Base-by-base conservation (phyloP, 257 asterid genomes). In the Solanum bukasovii region DNA sequence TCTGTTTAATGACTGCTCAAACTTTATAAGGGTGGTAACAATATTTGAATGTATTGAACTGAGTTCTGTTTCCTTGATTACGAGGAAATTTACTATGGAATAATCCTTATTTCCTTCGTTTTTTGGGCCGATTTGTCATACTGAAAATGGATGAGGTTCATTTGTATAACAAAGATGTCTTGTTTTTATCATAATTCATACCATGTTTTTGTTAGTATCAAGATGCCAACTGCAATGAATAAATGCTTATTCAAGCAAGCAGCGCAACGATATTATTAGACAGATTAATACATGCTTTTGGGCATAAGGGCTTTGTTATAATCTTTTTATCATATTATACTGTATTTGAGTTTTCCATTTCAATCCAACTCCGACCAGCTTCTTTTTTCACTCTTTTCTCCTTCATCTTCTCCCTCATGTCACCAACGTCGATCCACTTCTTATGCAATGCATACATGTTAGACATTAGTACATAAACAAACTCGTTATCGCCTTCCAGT, bases 321-420 rank as follows among this genome's bases (percentile, higher is more conserved):
- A 44, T 44, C 65, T 79, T 79, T 13, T 72, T 3, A 42, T 85
- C 82, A 72, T 67, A 67, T 56, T 9, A 72, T 7, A 33, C 23
- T 83, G 44, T 31, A 65, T 33, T 82, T 52, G 73, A 35, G 72
- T 84, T 89, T 85, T 90, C 87, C 29, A 90, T 84, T 72, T 94
- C 94, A 37, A 96, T 88, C 96, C 98, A 91, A 88, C 98, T 96
- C 71, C 68, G 78, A 38, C 95, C 98, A 65, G 70, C 94, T 78
- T 90, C 93, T 89, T 93, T 96, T 87, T 86, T 72, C 63, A 94
- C 94, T 31, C 79, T 87, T 87, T 88, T 93, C 94, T 89, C 92
- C 91, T 77, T 93, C 98, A 94, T 96, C 89, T 63, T n/a, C 88
- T 88, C 88, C 91, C 98, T 93, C 82, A 91, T 85, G 23, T 87